Percentiles rank a stretch among this genome's conserved stretches.
Conservation (phyloP, 1,284 basidiomycete genomes). For the Puccinia sorghi region DNA sequence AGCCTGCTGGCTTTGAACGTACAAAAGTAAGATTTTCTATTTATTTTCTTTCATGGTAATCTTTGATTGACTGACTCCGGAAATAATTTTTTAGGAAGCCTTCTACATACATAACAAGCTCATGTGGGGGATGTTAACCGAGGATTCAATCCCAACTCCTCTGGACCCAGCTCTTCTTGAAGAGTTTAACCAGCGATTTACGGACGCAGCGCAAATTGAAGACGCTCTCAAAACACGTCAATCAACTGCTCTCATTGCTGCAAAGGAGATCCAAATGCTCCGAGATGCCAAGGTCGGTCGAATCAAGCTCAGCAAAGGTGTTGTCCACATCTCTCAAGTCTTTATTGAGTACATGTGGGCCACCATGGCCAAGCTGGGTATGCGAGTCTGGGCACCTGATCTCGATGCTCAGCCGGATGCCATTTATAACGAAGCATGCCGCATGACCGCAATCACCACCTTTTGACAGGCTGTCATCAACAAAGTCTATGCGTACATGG, state of each 20-base stretch:
- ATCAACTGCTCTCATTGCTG: neutral
- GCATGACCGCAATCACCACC: too few relatives aligned
- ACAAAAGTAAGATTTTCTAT: too few relatives aligned
- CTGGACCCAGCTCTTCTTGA: neutral
- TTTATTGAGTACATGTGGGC: slow-evolving; percentile 14
- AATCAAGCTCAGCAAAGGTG: neutral
- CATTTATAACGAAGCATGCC: slow-evolving; percentile 18
- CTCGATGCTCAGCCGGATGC: slow-evolving; percentile 16
- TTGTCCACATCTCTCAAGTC: slow-evolving; percentile 18
- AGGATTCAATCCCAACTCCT: neutral
- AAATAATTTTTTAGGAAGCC: neutral
- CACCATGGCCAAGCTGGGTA: slow-evolving; percentile 22
- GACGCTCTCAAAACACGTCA: too few relatives aligned
- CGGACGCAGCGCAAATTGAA: too few relatives aligned
- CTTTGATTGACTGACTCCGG: too few relatives aligned
- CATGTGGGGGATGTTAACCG: neutral
- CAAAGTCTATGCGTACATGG: too few relatives aligned
- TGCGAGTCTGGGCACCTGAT: slow-evolving; percentile 25
- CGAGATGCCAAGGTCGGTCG: neutral
- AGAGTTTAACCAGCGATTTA: neutral
- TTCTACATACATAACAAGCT: slow-evolving; percentile 10
- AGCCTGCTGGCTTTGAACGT: too few relatives aligned
- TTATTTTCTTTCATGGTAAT: too few relatives aligned
- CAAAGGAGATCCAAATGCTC: neutral
- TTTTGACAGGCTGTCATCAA: too few relatives aligned